phyloP scores from a whole-genome alignment of 306 rosid species.

The Corylus heterophylla region DNA sequence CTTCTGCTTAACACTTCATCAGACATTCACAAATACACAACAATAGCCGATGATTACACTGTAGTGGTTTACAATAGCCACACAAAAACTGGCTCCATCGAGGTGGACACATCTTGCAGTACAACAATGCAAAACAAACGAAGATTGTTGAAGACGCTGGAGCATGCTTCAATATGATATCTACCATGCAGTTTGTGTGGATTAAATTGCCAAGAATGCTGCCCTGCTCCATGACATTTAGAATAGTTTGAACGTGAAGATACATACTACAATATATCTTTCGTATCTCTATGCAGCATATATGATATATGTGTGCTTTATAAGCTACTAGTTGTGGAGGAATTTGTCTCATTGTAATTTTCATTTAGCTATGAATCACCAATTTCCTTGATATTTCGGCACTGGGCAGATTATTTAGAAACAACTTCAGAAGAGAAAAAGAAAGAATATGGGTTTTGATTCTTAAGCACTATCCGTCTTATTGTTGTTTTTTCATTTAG shows the following conservation, averaged over 20 bases:
- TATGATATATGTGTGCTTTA: neutral
- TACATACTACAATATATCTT: neutral
- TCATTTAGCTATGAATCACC: too few species aligned
- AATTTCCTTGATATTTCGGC: too few species aligned
- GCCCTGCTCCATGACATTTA: neutral
- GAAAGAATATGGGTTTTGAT: too few species aligned
- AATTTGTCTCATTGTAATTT: too few species aligned
- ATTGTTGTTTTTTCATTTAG: neutral
- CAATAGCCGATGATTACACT: neutral
- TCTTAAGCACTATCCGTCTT: too few species aligned
- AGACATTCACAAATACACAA: neutral
- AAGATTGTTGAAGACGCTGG: neutral
- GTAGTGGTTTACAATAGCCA: neutral
- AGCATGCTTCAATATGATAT: neutral
- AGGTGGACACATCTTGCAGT: neutral
- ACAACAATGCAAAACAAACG: neutral
- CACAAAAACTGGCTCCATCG: neutral
- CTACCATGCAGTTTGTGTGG: too few species aligned
- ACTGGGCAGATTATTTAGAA: too few species aligned
- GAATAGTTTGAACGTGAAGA: too few species aligned
- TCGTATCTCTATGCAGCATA: neutral
- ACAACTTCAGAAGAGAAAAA: too few species aligned
- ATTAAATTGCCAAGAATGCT: too few species aligned
- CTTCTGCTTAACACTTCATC: neutral
- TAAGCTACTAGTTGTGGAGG: too few species aligned